These are phyloP conservation scores for Megacollybia marginata DNA, from an alignment of 768 basidiomycete species.

Conservation along the genomic window DNA sequence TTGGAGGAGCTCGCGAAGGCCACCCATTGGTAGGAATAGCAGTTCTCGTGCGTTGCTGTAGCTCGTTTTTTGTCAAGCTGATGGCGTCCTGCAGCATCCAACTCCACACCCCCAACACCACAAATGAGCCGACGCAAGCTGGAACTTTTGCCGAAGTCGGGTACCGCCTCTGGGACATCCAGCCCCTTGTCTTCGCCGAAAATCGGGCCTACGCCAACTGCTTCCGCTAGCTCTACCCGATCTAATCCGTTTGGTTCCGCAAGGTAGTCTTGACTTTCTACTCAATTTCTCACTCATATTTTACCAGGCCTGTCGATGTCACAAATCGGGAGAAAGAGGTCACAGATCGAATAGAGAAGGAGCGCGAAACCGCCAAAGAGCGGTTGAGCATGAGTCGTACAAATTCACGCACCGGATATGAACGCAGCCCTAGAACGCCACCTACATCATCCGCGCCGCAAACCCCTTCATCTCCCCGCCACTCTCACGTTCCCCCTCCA, in stretches of 20 bases:
- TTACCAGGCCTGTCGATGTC: conserved; percentile 77
- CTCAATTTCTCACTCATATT: conserved; percentile 1
- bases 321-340: conserved; percentile 70
- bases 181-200: conserved; percentile 79
- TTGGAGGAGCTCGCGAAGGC: conserved; percentile 54
- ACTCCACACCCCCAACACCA: conserved; percentile 76
- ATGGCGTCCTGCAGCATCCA: conserved; percentile 38
- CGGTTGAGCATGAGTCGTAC: conserved; percentile 46
- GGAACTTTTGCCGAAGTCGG: conserved; percentile 78
- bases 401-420: conserved; percentile 41
- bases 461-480: conserved; percentile 19
- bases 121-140: conserved; percentile 74
- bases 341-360: conserved; percentile 60
- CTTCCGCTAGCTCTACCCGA: conserved; percentile 29
- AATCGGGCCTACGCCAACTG: conserved; percentile 40
- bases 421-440: conserved; percentile 32
- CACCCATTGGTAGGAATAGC: conserved; percentile 35
- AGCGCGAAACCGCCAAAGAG: conserved; percentile 51
- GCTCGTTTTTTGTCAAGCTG: conserved; percentile 9
- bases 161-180: conserved; percentile 54
- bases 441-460: conserved; percentile 17
- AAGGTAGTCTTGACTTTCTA: conserved; percentile 40
- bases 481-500: conserved; percentile 16
- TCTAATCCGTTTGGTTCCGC: conserved; percentile 87
- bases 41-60: conserved; percentile 51